Percentiles rank a stretch among this genome's conserved stretches.
These are phyloP conservation scores for Sclerotinia spermophila DNA, from an alignment of 2,329 filamentous ascomycete genomes.

Conservation along the genomic window DNA sequence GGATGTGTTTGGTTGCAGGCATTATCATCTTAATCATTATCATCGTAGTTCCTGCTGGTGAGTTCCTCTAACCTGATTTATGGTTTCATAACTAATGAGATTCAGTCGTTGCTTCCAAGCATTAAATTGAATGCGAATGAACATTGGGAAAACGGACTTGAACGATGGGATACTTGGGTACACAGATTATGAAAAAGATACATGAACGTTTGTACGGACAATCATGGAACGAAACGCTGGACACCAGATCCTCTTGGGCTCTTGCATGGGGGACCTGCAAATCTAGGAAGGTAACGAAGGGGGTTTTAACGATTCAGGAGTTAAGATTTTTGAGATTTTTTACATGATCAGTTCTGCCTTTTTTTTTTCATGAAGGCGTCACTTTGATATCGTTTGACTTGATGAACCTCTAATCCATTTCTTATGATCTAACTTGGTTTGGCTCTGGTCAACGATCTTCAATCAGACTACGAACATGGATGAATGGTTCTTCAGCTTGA, in stretches of 20 bases:
- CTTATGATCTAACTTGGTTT: slow-evolving; percentile 11
- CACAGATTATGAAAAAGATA: slow-evolving; percentile 15
- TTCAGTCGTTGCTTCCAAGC: slow-evolving; percentile 44
- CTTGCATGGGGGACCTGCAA: slow-evolving; percentile 39
- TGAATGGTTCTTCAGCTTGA: slow-evolving; percentile 1
- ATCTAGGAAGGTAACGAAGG: slow-evolving; percentile 20
- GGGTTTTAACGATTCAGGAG: slow-evolving; percentile 38
- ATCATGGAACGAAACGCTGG: slow-evolving; percentile 26
- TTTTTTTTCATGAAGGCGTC: slow-evolving; percentile 31
- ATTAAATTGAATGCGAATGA: slow-evolving; percentile 25
- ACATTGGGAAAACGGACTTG: background rate
- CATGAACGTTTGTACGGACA: slow-evolving; percentile 24
- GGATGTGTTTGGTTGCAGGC: slow-evolving; percentile 88
- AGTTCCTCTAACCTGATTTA: slow-evolving; percentile 36
- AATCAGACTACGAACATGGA: slow-evolving; percentile 14
- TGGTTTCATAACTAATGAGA: slow-evolving; percentile 30
- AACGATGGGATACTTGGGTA: slow-evolving; percentile 19
- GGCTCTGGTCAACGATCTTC: background rate
- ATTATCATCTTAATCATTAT: slow-evolving; percentile 88
- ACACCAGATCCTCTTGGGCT: slow-evolving; percentile 33
- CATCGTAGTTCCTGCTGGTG: slow-evolving; percentile 92
- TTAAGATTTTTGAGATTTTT: slow-evolving; percentile 40
- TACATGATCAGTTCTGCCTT: slow-evolving; percentile 28
- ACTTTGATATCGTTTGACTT: slow-evolving; percentile 26
- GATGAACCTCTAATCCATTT: slow-evolving; percentile 3